Evolutionary conservation across 495 filamentous ascomycete genomes (phyloP).

Genomic region (Tuber borchii): DNA sequence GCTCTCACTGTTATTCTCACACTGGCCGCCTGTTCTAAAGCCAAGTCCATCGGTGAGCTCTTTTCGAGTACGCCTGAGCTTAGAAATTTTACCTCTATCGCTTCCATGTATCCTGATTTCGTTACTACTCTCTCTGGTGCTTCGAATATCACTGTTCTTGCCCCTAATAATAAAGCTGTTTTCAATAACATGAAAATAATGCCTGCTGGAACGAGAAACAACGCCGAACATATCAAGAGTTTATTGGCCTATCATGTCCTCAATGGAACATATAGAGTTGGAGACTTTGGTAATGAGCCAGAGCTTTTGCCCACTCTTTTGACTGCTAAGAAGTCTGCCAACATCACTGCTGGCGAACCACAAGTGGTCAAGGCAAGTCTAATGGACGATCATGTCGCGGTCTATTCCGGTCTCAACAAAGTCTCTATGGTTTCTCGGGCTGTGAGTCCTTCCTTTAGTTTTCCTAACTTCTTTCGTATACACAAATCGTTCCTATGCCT

Average conservation of each 20-base stretch:
- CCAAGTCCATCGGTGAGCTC: slow-evolving; percentile 18
- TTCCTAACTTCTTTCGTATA: not conserved
- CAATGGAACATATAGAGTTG: slow-evolving; percentile 49
- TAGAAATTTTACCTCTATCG: slow-evolving; percentile 32
- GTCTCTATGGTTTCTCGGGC: slow-evolving; percentile 42
- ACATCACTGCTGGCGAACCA: slow-evolving; percentile 45
- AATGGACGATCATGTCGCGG: slow-evolving; percentile 42
- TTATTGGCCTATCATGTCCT: slow-evolving; percentile 62
- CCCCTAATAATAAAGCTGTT: slow-evolving; percentile 58
- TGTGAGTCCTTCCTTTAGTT: slow-evolving; percentile 28
- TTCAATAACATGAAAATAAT: slow-evolving; percentile 41
- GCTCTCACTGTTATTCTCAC: slow-evolving; percentile 17
- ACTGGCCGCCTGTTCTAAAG: slow-evolving; percentile 15
- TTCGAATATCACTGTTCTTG: slow-evolving; percentile 57
- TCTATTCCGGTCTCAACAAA: slow-evolving; percentile 45
- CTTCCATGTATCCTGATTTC: slow-evolving; percentile 45
- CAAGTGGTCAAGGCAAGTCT: slow-evolving; percentile 46
- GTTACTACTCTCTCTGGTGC: slow-evolving; percentile 45
- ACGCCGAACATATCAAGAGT: slow-evolving; percentile 45
- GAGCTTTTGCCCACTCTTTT: slow-evolving; percentile 55
- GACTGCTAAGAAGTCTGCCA: slow-evolving; percentile 49
- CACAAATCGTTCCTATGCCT: not conserved
- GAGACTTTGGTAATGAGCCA: slow-evolving; percentile 46
- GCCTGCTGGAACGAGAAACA: slow-evolving; percentile 40
- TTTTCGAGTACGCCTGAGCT: slow-evolving; percentile 9